phyloP scores from a whole-genome alignment of 306 rosid genomes.

The Dryas drummondii region DNA sequence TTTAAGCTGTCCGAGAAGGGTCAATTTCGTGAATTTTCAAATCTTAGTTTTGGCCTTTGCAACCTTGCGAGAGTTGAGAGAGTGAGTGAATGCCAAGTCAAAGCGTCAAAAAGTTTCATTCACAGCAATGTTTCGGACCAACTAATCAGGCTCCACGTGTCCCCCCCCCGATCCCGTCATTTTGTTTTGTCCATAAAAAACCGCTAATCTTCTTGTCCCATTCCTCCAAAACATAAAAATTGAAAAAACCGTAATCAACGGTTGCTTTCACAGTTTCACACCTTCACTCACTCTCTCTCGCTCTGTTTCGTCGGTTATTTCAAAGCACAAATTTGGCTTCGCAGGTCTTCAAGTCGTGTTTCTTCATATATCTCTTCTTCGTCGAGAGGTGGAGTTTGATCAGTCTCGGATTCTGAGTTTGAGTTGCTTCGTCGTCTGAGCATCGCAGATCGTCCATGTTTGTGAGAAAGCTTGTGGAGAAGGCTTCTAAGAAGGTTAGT shows the following conservation, averaged over 20 bases:
- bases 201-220: slow-evolving; percentile 27
- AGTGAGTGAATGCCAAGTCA: slow-evolving; percentile 16
- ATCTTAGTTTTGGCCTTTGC: neutral
- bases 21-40: neutral
- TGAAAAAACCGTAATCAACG: slow-evolving; percentile 40
- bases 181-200: slow-evolving; percentile 26
- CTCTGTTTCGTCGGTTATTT: slow-evolving; percentile 42
- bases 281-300: neutral
- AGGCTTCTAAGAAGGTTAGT: slow-evolving; percentile 80
- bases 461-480: slow-evolving; percentile 75
- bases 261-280: slow-evolving; percentile 17
- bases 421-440: neutral
- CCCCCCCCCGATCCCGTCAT: slow-evolving; percentile 1
- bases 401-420: neutral
- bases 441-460: slow-evolving; percentile 53
- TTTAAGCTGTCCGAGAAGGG: neutral
- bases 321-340: slow-evolving; percentile 40
- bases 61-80: neutral
- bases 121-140: neutral
- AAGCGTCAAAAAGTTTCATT: slow-evolving; percentile 26
- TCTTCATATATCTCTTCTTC: too few relatives aligned
- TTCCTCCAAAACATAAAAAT: neutral
- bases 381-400: too few relatives aligned
- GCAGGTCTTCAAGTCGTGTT: too few relatives aligned
- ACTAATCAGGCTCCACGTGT: slow-evolving; percentile 46